phyloP scores from a whole-genome alignment of 1,284 basidiomycete genomes.

The Vanrija sp. region DNA sequence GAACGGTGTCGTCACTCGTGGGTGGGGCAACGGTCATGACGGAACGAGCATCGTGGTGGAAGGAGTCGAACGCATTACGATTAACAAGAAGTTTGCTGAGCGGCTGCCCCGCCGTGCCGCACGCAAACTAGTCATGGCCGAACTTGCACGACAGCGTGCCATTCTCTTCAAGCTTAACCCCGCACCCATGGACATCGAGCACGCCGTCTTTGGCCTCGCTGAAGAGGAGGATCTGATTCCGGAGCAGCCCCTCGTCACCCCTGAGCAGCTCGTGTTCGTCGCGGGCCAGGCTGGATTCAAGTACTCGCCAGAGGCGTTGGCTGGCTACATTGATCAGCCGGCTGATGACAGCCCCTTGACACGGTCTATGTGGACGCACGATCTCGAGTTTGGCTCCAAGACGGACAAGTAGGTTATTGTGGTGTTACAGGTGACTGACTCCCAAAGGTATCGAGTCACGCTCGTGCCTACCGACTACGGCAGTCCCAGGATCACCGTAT shows the following conservation, averaged over 20 bases:
- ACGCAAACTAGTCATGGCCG: constrained; percentile 24
- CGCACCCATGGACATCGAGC: background rate
- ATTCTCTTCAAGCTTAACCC: background rate
- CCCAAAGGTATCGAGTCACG: constrained; percentile 1
- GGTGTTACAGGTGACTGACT: background rate
- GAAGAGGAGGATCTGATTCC: constrained; percentile 11
- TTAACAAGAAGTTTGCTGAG: constrained; percentile 18
- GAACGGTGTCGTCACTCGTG: constrained; percentile 52
- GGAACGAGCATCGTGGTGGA: constrained; percentile 56
- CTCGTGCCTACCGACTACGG: constrained; percentile 3
- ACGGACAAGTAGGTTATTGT: constrained; percentile 4
- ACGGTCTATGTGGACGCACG: constrained; percentile 13
- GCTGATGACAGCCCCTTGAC: constrained; percentile 6
- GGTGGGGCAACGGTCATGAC: constrained; percentile 59
- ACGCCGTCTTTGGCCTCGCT: constrained; percentile 6
- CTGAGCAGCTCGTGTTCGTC: constrained; percentile 6
- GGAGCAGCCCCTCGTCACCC: background rate
- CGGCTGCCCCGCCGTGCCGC: constrained; percentile 12
- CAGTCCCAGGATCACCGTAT: background rate
- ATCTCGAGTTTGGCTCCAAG: constrained; percentile 8
- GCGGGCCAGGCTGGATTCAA: constrained; percentile 9
- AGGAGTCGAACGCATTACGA: constrained; percentile 48
- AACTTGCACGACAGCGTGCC: constrained; percentile 4
- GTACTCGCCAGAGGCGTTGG: constrained; percentile 24
- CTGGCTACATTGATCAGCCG: constrained; percentile 9